Evolutionary conservation across 768 basidiomycete genomes (phyloP).

Genomic region (Trametes cubensis): DNA sequence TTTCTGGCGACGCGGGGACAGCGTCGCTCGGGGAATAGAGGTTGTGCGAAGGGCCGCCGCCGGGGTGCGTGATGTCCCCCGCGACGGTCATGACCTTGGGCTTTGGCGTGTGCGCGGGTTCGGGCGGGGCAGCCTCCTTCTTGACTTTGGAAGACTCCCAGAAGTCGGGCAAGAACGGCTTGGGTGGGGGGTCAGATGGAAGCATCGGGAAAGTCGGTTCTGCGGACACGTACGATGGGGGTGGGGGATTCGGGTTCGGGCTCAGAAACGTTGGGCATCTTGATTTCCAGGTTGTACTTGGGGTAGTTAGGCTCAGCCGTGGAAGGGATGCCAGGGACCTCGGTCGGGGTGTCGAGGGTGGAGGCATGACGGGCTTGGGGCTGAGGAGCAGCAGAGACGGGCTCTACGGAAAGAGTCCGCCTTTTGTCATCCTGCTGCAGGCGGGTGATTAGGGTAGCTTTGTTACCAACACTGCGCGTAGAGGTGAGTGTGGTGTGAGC

Average conservation of each 20-base stretch:
- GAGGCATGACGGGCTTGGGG: slow-evolving; percentile 32
- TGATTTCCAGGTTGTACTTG: slow-evolving; percentile 47
- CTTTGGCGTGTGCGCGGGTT: slow-evolving; percentile 30
- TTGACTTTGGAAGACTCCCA: slow-evolving; percentile 53
- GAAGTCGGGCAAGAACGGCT: slow-evolving; percentile 66
- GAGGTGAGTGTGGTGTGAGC: slow-evolving; percentile 18
- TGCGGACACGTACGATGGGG: slow-evolving; percentile 57
- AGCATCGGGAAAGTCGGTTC: not conserved
- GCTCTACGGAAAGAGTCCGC: slow-evolving; percentile 26
- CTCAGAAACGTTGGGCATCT: slow-evolving; percentile 57
- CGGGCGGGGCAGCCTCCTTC: slow-evolving; percentile 30
- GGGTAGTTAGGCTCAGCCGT: slow-evolving; percentile 33
- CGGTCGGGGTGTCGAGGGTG: slow-evolving; percentile 26
- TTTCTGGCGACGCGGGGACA: slow-evolving; percentile 19
- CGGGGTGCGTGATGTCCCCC: slow-evolving; percentile 48
- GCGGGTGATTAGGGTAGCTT: slow-evolving; percentile 55
- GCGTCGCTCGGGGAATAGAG: slow-evolving; percentile 33
- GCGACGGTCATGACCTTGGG: slow-evolving; percentile 58
- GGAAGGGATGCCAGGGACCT: slow-evolving; percentile 48
- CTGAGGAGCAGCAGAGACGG: slow-evolving; percentile 12
- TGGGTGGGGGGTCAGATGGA: not conserved
- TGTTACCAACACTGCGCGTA: slow-evolving; percentile 55
- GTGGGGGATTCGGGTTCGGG: slow-evolving; percentile 46
- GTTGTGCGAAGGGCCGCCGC: slow-evolving; percentile 50
- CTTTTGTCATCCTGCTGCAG: slow-evolving; percentile 53